A percentile compares a stretch with the other conserved stretches of the same genome.
These are phyloP conservation scores for Nicotiana attenuata DNA, from an alignment of 257 asterid genomes.

Conservation along the genomic window DNA sequence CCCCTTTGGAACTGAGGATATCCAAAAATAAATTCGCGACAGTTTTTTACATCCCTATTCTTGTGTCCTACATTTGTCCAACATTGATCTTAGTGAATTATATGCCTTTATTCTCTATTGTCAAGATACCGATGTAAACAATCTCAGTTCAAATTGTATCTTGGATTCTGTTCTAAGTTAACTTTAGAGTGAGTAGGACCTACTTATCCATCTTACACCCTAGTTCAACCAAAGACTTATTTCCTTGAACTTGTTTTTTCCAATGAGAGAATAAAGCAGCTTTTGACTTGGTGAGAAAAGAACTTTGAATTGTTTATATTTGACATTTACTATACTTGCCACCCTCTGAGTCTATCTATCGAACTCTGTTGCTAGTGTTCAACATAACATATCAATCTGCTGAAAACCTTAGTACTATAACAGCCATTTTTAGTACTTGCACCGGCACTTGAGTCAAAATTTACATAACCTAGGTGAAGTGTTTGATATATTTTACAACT, in stretches of 20 bases:
- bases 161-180: conserved; percentile 2
- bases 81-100: not conserved
- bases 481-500: not conserved
- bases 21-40: not conserved
- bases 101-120: not conserved
- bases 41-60: not conserved
- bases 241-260: conserved; percentile 2
- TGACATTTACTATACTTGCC: not conserved
- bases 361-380: not conserved
- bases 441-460: not conserved
- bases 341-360: not conserved
- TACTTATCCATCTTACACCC: not conserved
- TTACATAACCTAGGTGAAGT: not conserved
- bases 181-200: not conserved
- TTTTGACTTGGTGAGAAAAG: not conserved
- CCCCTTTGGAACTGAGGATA: not conserved
- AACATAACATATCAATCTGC: not conserved
- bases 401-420: not conserved
- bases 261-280: conserved; percentile 1
- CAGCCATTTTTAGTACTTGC: conserved; percentile 5
- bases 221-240: not conserved
- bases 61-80: not conserved
- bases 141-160: not conserved
- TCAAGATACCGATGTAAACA: not conserved
- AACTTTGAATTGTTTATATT: not conserved